Percentiles rank a stretch among this genome's conserved stretches.
phyloP scores from a whole-genome alignment of 306 rosid species.

The Cyamopsis tetragonoloba region DNA sequence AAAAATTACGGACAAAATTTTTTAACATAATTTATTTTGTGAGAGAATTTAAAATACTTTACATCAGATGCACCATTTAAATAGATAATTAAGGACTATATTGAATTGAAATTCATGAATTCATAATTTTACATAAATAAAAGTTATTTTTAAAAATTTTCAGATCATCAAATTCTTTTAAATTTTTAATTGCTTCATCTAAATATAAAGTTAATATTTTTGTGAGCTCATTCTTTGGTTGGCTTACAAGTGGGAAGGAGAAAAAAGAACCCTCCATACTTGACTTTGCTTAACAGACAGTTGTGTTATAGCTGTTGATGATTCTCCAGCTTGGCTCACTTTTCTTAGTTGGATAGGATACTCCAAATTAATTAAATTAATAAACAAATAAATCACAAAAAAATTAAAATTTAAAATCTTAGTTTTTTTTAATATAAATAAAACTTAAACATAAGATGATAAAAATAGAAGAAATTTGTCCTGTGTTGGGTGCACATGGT shows the following conservation, averaged over 20 bases:
- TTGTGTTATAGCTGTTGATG: constrained; percentile 23
- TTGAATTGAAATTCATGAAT: too few relatives aligned
- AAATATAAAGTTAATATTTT: too few relatives aligned
- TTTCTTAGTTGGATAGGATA: background rate
- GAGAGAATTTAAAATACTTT: too few relatives aligned
- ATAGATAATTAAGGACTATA: too few relatives aligned
- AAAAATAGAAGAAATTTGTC: background rate
- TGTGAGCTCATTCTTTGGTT: constrained; percentile 13
- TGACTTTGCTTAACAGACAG: background rate
- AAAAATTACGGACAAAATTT: too few relatives aligned
- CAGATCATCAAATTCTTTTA: too few relatives aligned
- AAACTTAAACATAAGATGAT: background rate
- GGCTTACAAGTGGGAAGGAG: constrained; percentile 5
- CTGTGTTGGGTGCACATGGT: background rate
- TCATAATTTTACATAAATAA: too few relatives aligned
- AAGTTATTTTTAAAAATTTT: too few relatives aligned
- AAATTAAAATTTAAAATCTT: background rate
- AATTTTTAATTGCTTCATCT: too few relatives aligned
- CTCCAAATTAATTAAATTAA: background rate
- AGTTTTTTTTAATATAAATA: background rate
- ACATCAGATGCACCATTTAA: too few relatives aligned
- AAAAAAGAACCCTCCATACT: background rate
- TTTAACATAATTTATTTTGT: too few relatives aligned
- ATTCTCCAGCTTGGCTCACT: constrained; percentile 3
- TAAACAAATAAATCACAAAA: too few relatives aligned